Evolutionary conservation across 2,329 filamentous ascomycete genomes (phyloP).

Genomic region (Cordyceps farinosa): DNA sequence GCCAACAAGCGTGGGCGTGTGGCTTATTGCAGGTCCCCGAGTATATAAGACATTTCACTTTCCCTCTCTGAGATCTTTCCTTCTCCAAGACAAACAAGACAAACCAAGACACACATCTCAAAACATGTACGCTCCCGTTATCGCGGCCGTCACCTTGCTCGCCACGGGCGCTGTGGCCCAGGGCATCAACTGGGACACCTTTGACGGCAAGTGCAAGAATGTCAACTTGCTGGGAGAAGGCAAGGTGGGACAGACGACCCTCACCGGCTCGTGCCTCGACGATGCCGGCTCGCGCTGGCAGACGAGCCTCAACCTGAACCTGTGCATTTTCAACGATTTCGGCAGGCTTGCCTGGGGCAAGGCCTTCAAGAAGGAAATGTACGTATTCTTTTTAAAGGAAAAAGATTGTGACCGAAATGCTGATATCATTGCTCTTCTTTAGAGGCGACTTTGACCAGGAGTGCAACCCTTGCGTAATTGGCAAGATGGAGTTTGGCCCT

Average conservation of each 20-base stretch:
- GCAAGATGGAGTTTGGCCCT: neutral
- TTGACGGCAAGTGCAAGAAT: conserved; percentile 3
- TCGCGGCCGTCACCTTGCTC: neutral
- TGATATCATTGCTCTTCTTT: neutral
- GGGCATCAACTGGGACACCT: neutral
- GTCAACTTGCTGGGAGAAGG: neutral
- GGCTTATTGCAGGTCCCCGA: too few species aligned
- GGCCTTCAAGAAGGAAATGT: neutral
- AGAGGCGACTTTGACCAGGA: conserved; percentile 10
- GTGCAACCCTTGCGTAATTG: neutral
- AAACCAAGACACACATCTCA: too few species aligned
- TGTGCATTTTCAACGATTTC: conserved; percentile 5
- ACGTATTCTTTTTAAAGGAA: neutral
- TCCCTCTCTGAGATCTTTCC: too few species aligned
- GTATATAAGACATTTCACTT: too few species aligned
- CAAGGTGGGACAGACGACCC: neutral
- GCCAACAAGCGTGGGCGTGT: too few species aligned
- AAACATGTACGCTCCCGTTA: neutral
- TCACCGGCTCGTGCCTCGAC: conserved; percentile 3
- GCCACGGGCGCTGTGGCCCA: neutral
- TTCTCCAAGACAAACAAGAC: neutral
- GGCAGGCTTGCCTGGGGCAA: conserved; percentile 4
- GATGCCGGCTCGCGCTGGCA: conserved; percentile 1
- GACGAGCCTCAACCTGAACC: conserved; percentile 11
- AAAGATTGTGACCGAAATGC: neutral